These are phyloP conservation scores for Blastobotrys persicus DNA, from an alignment of 1,139 yeast genomes.

Conservation along the genomic window DNA sequence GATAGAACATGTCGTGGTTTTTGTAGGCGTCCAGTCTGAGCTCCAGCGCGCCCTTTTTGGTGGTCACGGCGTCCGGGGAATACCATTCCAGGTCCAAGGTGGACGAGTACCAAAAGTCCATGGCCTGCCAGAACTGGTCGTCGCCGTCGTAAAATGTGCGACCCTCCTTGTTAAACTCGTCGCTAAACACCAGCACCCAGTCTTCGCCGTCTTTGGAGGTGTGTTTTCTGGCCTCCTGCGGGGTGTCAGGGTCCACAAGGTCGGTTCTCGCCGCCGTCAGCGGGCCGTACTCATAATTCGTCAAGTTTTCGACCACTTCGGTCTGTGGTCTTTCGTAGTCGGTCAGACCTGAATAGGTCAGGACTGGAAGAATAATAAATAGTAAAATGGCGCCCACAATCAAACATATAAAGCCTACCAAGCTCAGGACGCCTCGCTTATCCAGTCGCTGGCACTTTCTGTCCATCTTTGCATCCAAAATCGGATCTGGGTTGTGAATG, in stretches of 20 bases:
- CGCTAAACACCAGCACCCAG: conserved; percentile 75
- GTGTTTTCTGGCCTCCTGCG: conserved; percentile 49
- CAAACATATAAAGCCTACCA: conserved; percentile 54
- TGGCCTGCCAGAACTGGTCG: conserved; percentile 80
- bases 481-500: conserved; percentile 89
- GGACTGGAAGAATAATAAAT: conserved; percentile 68
- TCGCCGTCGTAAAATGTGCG: conserved; percentile 80
- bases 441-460: conserved; percentile 55
- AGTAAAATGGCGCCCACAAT: conserved; percentile 60
- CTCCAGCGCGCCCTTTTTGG: conserved; percentile 62
- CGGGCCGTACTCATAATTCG: conserved; percentile 58
- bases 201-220: conserved; percentile 52
- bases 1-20: conserved; percentile 68
- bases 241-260: conserved; percentile 79
- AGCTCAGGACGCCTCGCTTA: conserved; percentile 37
- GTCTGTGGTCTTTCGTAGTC: conserved; percentile 22
- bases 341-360: conserved; percentile 71
- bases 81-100: conserved; percentile 87
- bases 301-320: conserved; percentile 43
- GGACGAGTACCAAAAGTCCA: conserved; percentile 73
- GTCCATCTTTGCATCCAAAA: conserved; percentile 77
- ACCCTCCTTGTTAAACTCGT: conserved; percentile 80
- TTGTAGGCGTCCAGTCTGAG: conserved; percentile 71
- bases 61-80: conserved; percentile 74
- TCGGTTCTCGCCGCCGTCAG: conserved; percentile 59